A percentile compares a stretch with the other conserved stretches of the same genome.
phyloP scores from a whole-genome alignment of 2,329 filamentous ascomycete species.

The Microdochium nivale region DNA sequence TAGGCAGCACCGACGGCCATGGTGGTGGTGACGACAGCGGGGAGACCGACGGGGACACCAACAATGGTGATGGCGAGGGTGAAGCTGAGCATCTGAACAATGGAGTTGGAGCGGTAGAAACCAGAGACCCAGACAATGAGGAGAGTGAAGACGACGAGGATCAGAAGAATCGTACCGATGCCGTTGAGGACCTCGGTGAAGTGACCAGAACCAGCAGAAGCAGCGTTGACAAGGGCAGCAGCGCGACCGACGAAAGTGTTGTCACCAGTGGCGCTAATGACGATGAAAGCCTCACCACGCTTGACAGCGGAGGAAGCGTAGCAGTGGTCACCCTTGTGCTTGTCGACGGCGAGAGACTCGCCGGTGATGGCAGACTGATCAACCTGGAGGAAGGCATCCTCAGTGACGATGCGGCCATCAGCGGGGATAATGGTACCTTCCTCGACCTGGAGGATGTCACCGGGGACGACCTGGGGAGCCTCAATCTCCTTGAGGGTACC shows the following conservation, averaged over 20 bases:
- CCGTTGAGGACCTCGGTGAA: slow-evolving; percentile 87
- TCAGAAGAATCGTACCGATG: slow-evolving; percentile 72
- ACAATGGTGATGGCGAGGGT: slow-evolving; percentile 86
- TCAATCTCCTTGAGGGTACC: slow-evolving; percentile 70
- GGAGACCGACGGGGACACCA: slow-evolving; percentile 87
- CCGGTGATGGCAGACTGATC: slow-evolving; percentile 90
- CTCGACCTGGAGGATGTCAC: slow-evolving; percentile 83
- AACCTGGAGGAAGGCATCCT: slow-evolving; percentile 78
- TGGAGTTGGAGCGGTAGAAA: slow-evolving; percentile 80
- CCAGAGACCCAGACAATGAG: slow-evolving; percentile 78
- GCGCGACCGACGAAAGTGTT: slow-evolving; percentile 85
- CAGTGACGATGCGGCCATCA: slow-evolving; percentile 77
- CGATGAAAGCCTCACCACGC: slow-evolving; percentile 77
- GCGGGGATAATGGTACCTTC: slow-evolving; percentile 89
- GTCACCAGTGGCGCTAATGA: slow-evolving; percentile 79
- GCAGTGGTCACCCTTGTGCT: slow-evolving; percentile 72
- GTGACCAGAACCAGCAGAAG: slow-evolving; percentile 67
- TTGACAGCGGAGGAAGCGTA: slow-evolving; percentile 85
- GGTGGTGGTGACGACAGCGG: slow-evolving; percentile 86
- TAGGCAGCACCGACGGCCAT: slow-evolving; percentile 92
- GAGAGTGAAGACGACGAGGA: slow-evolving; percentile 73
- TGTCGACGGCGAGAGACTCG: slow-evolving; percentile 86
- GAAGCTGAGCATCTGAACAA: slow-evolving; percentile 72
- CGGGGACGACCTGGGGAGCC: slow-evolving; percentile 76
- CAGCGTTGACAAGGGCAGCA: slow-evolving; percentile 75